A percentile compares a stretch with the other conserved stretches of the same genome.
Evolutionary conservation across 495 filamentous ascomycete species (phyloP).

Genomic region (Chlorociboria aeruginascens): DNA sequence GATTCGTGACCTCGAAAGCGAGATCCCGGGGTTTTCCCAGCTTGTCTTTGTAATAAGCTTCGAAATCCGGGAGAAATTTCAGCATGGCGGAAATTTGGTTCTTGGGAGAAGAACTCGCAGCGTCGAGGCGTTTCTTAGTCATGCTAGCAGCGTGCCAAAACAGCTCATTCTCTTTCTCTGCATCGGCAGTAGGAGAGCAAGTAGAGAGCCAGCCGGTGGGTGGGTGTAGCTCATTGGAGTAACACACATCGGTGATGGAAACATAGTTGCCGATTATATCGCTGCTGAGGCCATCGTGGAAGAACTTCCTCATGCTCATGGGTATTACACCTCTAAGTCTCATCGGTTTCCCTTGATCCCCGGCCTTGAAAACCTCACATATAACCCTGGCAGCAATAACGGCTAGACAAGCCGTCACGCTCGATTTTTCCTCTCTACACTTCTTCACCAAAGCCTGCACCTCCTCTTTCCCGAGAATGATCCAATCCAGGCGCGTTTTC

Average conservation of each 20-base stretch:
- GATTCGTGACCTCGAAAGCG: slow-evolving; percentile 6
- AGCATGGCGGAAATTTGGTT: slow-evolving; percentile 1
- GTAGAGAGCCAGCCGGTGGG: background rate
- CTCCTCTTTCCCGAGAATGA: background rate
- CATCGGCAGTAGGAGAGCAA: background rate
- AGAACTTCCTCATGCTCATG: background rate
- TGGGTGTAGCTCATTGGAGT: background rate
- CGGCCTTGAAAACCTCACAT: too few species aligned
- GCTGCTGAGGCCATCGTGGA: background rate
- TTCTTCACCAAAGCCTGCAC: background rate
- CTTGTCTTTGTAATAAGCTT: background rate
- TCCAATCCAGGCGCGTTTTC: background rate
- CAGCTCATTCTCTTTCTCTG: background rate
- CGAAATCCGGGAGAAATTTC: background rate
- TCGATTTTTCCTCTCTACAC: slow-evolving; percentile 1
- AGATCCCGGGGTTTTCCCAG: background rate
- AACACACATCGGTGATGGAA: background rate
- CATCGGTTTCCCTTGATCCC: too few species aligned
- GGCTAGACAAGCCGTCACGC: background rate
- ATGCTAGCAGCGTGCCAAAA: slow-evolving; percentile 1
- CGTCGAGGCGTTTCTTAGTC: background rate
- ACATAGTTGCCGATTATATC: background rate
- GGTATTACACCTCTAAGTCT: too few species aligned
- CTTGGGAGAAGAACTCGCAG: background rate
- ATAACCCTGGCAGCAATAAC: background rate